phyloP scores from a whole-genome alignment of 2,329 filamentous ascomycete species.

The Helminthosporium solani region DNA sequence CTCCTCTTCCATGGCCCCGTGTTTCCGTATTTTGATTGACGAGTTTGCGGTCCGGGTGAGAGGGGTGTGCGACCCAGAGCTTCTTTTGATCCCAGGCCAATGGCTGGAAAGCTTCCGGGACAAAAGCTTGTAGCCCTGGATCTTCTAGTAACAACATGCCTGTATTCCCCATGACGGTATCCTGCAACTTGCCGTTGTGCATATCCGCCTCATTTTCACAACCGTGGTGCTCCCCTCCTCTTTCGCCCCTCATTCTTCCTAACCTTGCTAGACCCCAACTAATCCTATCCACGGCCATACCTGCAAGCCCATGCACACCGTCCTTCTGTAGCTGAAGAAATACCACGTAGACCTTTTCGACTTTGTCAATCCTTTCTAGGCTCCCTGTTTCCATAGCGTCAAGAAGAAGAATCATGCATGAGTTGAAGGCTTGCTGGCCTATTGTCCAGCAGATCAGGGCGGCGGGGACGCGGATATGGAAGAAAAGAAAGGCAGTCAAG shows the following conservation, averaged over 20 bases:
- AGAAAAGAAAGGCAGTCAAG: constrained; percentile 50
- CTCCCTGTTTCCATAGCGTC: constrained; percentile 48
- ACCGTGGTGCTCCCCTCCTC: not conserved
- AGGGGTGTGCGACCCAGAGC: not conserved
- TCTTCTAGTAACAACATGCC: constrained; percentile 53
- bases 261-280: constrained; percentile 32
- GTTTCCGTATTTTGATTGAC: constrained; percentile 14
- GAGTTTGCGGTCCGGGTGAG: not conserved
- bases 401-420: constrained; percentile 51
- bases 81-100: constrained; percentile 32
- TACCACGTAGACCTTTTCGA: constrained; percentile 45
- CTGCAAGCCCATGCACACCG: constrained; percentile 48
- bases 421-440: constrained; percentile 53
- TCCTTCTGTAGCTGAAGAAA: constrained; percentile 47
- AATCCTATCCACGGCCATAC: constrained; percentile 46
- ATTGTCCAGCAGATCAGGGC: constrained; percentile 52
- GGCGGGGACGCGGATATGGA: constrained; percentile 45
- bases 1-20: constrained; percentile 4
- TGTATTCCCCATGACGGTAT: constrained; percentile 50
- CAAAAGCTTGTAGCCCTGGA: constrained; percentile 44
- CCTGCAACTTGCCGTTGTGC: constrained; percentile 19
- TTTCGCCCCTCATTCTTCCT: constrained; percentile 7
- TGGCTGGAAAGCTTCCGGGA: constrained; percentile 35
- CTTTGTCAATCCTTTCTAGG: constrained; percentile 39
- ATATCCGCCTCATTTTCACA: constrained; percentile 15